Evolutionary conservation across 2,329 filamentous ascomycete genomes (phyloP), one percentile per base, ranked within the genome.

Genomic region (Fusarium equiseti): DNA sequence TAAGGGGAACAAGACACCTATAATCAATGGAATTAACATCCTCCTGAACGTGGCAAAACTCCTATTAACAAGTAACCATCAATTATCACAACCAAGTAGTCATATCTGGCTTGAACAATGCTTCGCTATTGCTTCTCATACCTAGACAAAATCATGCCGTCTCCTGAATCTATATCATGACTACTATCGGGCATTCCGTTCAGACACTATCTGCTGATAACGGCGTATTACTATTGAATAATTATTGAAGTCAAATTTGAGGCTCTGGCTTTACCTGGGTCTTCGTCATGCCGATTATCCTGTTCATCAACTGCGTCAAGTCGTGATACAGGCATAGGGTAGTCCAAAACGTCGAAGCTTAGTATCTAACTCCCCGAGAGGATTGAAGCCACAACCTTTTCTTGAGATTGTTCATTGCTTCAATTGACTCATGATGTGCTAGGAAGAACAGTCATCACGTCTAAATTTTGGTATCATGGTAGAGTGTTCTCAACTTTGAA

Each of bases 271-370:
- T 52, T 18, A 11, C 31, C 8, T 52, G 18, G 20, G 15, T 52
- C 9, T 2, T 42, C 11, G 9, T 42, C 9, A 12, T 42, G 12
- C 7, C 5, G 9, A 20, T 42, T 16, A n/a, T 18, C 13, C 18
- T 26, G 16, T 38, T 38, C 22, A 26, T 12, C 3, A 38, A 8
- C 22, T 26, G 8, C 12, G 7, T 51, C 35, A 13, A 52, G 16
- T 52, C 5, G 24, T 42, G 49, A 26, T 38, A 26, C 32, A 52
- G 32, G n/a, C 50, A 20, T 52, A 52, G 50, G 50, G 50, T 52
- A 52, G 32, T 40, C 32, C 18, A 24, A 18, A 16, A 44, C 12
- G 13, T 24, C 13, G 42, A 24, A 44, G 22, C 42, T 44, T 44
- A 22, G 15, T 38, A n/a, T 6, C 16, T 38, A 38, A 38, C 6